Evolutionary conservation across 768 basidiomycete species (phyloP).

Genomic region (Tulasnella sp.): DNA sequence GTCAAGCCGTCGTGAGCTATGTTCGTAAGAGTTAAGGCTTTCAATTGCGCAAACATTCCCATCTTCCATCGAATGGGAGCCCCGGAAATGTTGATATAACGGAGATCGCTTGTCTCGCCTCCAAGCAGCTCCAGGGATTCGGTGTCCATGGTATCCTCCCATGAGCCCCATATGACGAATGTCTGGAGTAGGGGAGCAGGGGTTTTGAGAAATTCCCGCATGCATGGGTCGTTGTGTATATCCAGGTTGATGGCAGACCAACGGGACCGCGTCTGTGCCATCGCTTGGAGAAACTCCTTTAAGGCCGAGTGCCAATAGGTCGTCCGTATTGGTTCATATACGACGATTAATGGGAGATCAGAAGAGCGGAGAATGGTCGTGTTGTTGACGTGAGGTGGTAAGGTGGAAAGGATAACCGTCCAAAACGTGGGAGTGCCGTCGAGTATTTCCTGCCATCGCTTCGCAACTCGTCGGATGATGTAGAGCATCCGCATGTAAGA

Average conservation of each 20-base stretch:
- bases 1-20: too few species aligned
- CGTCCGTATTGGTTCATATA: too few species aligned
- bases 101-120: too few species aligned
- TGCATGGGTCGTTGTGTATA: background rate
- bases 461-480: background rate
- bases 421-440: background rate
- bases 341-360: background rate
- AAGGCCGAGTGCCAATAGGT: too few species aligned
- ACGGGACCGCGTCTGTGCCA: background rate
- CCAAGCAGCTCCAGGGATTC: too few species aligned
- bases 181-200: background rate
- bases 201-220: background rate
- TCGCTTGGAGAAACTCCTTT: background rate
- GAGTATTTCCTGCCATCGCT: background rate
- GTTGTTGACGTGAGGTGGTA: background rate
- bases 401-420: background rate
- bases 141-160: too few species aligned
- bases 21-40: too few species aligned
- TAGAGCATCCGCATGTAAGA: background rate
- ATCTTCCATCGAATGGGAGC: too few species aligned
- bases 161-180: background rate
- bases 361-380: background rate
- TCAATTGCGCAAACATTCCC: too few species aligned
- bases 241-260: background rate
- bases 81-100: too few species aligned